A percentile compares a stretch with the other conserved stretches of the same genome.
These are phyloP conservation scores for Flaveria ramosissima DNA, from an alignment of 129 eudicot genomes.

Conservation along the genomic window DNA sequence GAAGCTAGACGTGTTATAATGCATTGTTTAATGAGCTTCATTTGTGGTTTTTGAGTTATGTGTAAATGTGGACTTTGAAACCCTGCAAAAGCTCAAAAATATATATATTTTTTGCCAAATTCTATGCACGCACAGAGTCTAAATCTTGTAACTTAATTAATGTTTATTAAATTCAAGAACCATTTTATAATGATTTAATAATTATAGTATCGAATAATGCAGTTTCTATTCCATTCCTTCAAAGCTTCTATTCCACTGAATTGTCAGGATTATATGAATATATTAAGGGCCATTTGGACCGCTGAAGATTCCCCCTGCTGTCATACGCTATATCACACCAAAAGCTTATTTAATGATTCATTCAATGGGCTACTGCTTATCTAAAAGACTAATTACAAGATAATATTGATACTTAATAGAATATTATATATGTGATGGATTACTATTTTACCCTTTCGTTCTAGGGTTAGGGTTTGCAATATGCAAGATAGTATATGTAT, in stretches of 20 bases:
- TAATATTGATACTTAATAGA: not conserved
- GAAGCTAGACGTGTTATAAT: slow-evolving; percentile 14
- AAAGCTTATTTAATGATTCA: not conserved
- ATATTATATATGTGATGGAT: not conserved
- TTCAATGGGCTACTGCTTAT: slow-evolving; percentile 2
- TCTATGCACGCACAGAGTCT: slow-evolving; percentile 39
- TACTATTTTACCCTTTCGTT: not conserved
- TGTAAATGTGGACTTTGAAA: slow-evolving; percentile 48
- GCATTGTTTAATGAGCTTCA: slow-evolving; percentile 36
- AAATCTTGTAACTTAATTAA: slow-evolving; percentile 32
- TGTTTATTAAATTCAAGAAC: not conserved
- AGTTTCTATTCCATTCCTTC: slow-evolving; percentile 51
- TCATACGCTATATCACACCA: slow-evolving; percentile 33
- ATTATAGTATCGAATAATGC: slow-evolving; percentile 38
- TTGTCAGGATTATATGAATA: slow-evolving; percentile 41
- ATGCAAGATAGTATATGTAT: not conserved
- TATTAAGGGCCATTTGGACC: slow-evolving; percentile 35
- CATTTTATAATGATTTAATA: slow-evolving; percentile 19
- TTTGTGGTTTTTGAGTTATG: slow-evolving; percentile 38
- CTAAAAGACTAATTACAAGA: not conserved
- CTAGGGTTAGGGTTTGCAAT: slow-evolving; percentile 10
- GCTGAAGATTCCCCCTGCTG: slow-evolving; percentile 44
- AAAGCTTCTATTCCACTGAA: slow-evolving; percentile 50
- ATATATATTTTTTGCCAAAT: slow-evolving; percentile 32
- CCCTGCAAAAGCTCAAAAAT: slow-evolving; percentile 43